Evolutionary conservation across 2,329 filamentous ascomycete genomes (phyloP).

Genomic region (Dryadomyces quercivorus): DNA sequence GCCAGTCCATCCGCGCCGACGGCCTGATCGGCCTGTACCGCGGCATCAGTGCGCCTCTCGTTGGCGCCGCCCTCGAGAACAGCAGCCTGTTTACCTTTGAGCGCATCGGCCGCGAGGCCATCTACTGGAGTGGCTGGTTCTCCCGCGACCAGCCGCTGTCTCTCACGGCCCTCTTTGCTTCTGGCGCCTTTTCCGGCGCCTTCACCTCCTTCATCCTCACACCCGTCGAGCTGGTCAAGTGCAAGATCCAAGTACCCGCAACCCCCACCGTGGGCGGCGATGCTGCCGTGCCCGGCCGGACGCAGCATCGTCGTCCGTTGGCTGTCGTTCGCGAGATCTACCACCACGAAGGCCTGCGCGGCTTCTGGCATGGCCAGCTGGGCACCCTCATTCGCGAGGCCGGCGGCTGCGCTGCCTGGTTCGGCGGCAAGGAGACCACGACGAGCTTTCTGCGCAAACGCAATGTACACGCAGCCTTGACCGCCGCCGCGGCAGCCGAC

Average conservation of each 20-base stretch:
- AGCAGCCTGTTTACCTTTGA: constrained; percentile 92
- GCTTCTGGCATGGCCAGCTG: constrained; percentile 92
- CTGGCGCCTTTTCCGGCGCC: constrained; percentile 75
- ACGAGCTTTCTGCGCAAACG: constrained; percentile 55
- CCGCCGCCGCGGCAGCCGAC: constrained; percentile 9
- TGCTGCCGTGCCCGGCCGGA: neutral
- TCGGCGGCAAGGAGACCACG: constrained; percentile 76
- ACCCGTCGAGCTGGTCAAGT: constrained; percentile 94
- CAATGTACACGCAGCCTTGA: constrained; percentile 31
- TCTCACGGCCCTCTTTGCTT: constrained; percentile 62
- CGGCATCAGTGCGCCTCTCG: constrained; percentile 80
- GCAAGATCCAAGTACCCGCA: constrained; percentile 81
- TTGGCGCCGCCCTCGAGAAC: constrained; percentile 85
- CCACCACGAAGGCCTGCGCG: constrained; percentile 65
- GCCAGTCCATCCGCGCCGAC: constrained; percentile 67
- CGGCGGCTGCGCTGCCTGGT: constrained; percentile 90
- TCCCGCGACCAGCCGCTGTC: constrained; percentile 50
- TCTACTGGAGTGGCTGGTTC: constrained; percentile 41
- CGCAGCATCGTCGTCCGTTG: constrained; percentile 39
- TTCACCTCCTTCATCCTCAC: constrained; percentile 87
- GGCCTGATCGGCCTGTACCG: constrained; percentile 78
- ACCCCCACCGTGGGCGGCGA: constrained; percentile 27
- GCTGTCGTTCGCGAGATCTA: constrained; percentile 69
- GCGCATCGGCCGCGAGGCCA: constrained; percentile 54
- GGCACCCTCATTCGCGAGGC: constrained; percentile 91